Evolutionary conservation across 1,139 yeast species (phyloP), one percentile per base, ranked within the genome.

Genomic region (Taphrina pruni): DNA sequence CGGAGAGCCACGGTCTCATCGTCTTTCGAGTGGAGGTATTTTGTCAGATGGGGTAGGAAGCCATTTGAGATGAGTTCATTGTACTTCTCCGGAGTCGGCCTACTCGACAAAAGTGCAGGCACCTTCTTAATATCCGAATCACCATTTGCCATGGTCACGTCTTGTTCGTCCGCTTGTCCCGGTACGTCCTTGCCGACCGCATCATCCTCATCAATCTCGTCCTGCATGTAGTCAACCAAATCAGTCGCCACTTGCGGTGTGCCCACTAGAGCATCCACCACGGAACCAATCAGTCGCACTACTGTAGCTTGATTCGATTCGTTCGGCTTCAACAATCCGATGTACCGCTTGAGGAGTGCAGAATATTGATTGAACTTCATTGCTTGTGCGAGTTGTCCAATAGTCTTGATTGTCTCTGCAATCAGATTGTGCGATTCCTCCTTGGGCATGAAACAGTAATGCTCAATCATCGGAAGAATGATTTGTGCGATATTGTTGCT

Each of bases 401-500:
- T 84, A 0, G 93, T 81, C 8, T 79, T 80, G 58, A 90, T 81
- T 0, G 97, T 84, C 73, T 90, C 97, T 75, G 88, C 87, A 14
- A 93, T 86, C 72, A 93, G 80, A 73, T 88, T 88, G 76, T 90
- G 85, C 69, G 85, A 82, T 71, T 87, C 91, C 39, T 86, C 90
- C 56, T 85, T 88, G 7, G 78, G 77, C 51, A 74, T 77, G 76
- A 77, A 86, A 38, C 69, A 65, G 81, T 88, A 91, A 72, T 86
- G 87, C 79, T 94, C 99, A 73, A 92, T 82, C 71, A 93, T 84
- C 2, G 99, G 98, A 70, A 95, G 79, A 66, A 95, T 77, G 76
- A 88, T 92, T 75, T 90, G 95, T 0, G 96, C 84, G 69, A 93
- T 86, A 73, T 87, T 88, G 52, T 82, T 80, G 51, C 86, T 86